Evolutionary conservation across 768 basidiomycete species (phyloP).

Genomic region (Suillus cothurnatus): DNA sequence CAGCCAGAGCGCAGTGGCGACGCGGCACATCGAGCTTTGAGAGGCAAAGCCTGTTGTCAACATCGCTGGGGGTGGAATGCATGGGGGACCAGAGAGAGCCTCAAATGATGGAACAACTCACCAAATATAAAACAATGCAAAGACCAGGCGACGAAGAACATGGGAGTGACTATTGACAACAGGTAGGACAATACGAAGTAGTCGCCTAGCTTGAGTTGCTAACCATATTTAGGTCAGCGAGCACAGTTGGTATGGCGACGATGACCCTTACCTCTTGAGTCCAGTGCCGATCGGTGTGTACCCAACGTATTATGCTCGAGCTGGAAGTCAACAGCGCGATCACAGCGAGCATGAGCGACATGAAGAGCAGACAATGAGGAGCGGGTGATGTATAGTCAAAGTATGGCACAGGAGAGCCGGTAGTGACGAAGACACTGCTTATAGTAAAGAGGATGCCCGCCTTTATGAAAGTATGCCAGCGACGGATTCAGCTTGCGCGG

Average conservation of each 20-base stretch:
- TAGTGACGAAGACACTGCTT: neutral
- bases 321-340: neutral
- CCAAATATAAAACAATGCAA: neutral
- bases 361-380: neutral
- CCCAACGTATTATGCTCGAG: neutral
- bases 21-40: too few species aligned
- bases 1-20: too few species aligned
- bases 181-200: neutral
- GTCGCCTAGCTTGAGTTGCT: neutral
- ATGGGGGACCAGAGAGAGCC: too few species aligned
- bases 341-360: neutral
- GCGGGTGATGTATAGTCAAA: neutral
- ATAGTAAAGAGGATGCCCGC: neutral
- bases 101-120: neutral
- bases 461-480: neutral
- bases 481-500: neutral
- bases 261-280: neutral
- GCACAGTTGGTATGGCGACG: neutral
- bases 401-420: neutral
- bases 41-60: too few species aligned
- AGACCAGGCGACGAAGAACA: neutral
- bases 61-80: too few species aligned
- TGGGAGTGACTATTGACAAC: neutral
- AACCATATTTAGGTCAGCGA: neutral
- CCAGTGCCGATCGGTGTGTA: neutral